These are phyloP conservation scores for Malassezia psittaci DNA, from an alignment of 1,284 basidiomycete species.

Conservation along the genomic window DNA sequence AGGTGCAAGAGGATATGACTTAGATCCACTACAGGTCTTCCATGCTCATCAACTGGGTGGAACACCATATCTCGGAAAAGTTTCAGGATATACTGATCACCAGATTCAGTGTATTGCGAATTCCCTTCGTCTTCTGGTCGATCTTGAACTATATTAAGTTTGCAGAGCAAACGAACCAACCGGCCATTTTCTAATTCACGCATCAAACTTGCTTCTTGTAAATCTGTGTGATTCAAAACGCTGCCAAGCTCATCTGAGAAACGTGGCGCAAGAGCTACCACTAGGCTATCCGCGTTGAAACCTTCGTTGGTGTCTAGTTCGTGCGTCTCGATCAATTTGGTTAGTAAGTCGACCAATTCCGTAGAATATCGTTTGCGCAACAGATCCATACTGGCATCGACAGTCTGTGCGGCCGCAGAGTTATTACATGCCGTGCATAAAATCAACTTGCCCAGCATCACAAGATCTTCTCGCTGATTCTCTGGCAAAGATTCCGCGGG, in stretches of 20 bases:
- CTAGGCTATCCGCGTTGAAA: conserved; percentile 66
- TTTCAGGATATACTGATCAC: conserved; percentile 94
- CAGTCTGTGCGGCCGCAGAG: conserved; percentile 56
- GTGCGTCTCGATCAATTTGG: conserved; percentile 65
- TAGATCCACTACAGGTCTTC: conserved; percentile 73
- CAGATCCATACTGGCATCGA: conserved; percentile 67
- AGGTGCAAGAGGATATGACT: conserved; percentile 43
- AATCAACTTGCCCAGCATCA: conserved; percentile 74
- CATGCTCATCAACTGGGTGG: conserved; percentile 85
- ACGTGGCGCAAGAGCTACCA: conserved; percentile 66
- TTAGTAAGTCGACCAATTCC: conserved; percentile 69
- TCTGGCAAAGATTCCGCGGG: conserved; percentile 20
- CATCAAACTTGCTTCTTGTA: conserved; percentile 71
- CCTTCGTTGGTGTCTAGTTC: conserved; percentile 12
- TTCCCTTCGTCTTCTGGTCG: conserved; percentile 86
- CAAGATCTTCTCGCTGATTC: conserved; percentile 69
- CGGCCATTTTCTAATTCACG: conserved; percentile 93
- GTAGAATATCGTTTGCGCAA: conserved; percentile 65
- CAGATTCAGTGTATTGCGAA: conserved; percentile 92
- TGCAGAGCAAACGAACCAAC: conserved; percentile 79
- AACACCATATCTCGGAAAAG: conserved; percentile 97
- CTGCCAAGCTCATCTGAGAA: conserved; percentile 75
- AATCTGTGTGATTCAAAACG: conserved; percentile 64
- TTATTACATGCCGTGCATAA: conserved; percentile 68
- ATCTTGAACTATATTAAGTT: conserved; percentile 97